A percentile compares a stretch with the other conserved stretches of the same genome.
These are phyloP conservation scores for Globisporangium nagaii DNA, from an alignment of 352 stramenopile species.

Conservation along the genomic window DNA sequence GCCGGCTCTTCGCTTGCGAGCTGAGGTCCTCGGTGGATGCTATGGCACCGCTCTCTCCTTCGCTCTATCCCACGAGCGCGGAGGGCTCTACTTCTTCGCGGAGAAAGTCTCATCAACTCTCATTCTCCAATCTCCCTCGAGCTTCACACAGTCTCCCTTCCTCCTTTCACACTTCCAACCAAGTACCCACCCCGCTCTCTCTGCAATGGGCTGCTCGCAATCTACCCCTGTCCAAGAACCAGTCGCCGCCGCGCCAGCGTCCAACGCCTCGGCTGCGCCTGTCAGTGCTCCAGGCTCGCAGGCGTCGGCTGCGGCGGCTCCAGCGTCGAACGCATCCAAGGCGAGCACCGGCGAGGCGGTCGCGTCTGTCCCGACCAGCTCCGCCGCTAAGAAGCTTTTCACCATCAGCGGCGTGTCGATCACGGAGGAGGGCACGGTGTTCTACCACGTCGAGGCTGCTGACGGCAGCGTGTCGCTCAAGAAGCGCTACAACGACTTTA, in stretches of 20 bases:
- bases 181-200: conserved; percentile 13
- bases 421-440: conserved; percentile 57
- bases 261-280: conserved; percentile 10
- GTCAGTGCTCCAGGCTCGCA: neutral
- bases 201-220: conserved; percentile 67
- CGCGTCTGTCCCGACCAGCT: neutral
- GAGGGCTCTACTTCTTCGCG: neutral
- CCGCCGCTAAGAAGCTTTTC: conserved; percentile 21
- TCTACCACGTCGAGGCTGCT: conserved; percentile 50
- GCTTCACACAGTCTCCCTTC: neutral
- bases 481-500: conserved; percentile 83
- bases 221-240: conserved; percentile 52
- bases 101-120: neutral
- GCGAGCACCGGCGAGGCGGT: neutral
- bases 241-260: conserved; percentile 13
- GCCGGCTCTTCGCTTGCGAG: too few species aligned
- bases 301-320: conserved; percentile 5
- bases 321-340: conserved; percentile 8
- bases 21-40: neutral
- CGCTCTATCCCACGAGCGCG: neutral
- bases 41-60: neutral
- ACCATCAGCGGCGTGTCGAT: conserved; percentile 56
- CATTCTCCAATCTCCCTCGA: conserved; percentile 7
- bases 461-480: conserved; percentile 38
- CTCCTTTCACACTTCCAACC: conserved; percentile 3